Evolutionary conservation across 305 asterid genomes (phyloP).

Genomic region (Withania somnifera): DNA sequence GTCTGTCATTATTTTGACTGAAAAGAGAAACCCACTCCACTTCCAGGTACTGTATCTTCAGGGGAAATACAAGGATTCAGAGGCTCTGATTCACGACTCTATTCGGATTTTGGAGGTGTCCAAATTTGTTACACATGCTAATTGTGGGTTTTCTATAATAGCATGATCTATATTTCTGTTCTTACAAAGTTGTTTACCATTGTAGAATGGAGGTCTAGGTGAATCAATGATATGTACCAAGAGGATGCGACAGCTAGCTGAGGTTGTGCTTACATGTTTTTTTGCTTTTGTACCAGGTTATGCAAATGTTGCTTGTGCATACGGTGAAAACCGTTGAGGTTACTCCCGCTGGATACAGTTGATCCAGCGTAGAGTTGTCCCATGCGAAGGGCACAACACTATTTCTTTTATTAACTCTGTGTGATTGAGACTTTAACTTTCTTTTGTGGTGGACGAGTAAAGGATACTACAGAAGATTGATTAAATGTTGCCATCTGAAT

Average conservation of each 20-base stretch:
- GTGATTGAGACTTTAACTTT: neutral
- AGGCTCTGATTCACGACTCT: slow-evolving; percentile 60
- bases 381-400: neutral
- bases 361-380: neutral
- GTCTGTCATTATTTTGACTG: neutral
- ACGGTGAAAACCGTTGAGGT: neutral
- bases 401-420: neutral
- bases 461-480: neutral
- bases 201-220: slow-evolving; percentile 72
- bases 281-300: neutral
- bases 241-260: slow-evolving; percentile 74
- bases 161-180: neutral
- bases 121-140: slow-evolving; percentile 7
- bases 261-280: slow-evolving; percentile 37
- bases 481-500: neutral
- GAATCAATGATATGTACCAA: slow-evolving; percentile 47
- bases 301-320: neutral
- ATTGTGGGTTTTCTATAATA: slow-evolving; percentile 8
- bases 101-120: slow-evolving; percentile 72
- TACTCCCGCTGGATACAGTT: neutral
- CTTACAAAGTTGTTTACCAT: slow-evolving; percentile 16
- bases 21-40: slow-evolving; percentile 5
- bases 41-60: slow-evolving; percentile 63
- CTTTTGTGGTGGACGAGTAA: neutral
- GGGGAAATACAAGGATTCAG: slow-evolving; percentile 70